phyloP scores from a whole-genome alignment of 2,329 filamentous ascomycete genomes.

The Xylaria sp. region DNA sequence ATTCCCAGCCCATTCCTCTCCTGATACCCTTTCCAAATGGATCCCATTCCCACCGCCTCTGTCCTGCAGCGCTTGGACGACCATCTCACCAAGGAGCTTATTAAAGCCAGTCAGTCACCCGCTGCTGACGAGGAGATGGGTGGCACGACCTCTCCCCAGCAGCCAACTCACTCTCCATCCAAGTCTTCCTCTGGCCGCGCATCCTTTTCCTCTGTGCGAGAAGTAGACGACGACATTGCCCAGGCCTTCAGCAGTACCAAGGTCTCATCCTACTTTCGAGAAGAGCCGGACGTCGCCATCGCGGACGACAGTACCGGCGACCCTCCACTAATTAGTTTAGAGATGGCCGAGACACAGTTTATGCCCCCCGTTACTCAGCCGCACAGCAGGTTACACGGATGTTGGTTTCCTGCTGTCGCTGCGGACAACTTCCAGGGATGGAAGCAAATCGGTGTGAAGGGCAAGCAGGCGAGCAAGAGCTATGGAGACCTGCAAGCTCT shows the following conservation, averaged over 20 bases:
- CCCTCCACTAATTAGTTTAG: slow-evolving; percentile 44
- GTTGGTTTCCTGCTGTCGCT: slow-evolving; percentile 62
- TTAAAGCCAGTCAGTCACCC: slow-evolving; percentile 39
- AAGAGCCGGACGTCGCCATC: slow-evolving; percentile 57
- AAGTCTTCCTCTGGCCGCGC: slow-evolving; percentile 56
- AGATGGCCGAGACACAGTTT: slow-evolving; percentile 59
- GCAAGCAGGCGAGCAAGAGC: slow-evolving; percentile 70
- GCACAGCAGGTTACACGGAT: slow-evolving; percentile 66
- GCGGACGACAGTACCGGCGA: slow-evolving; percentile 60
- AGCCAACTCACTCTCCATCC: slow-evolving; percentile 47
- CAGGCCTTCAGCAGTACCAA: slow-evolving; percentile 73
- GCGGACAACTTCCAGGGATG: slow-evolving; percentile 69
- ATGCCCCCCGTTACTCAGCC: slow-evolving; percentile 65
- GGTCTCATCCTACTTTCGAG: slow-evolving; percentile 66
- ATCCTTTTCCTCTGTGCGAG: slow-evolving; percentile 71
- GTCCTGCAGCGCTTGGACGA: slow-evolving; percentile 32
- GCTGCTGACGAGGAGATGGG: slow-evolving; percentile 46
- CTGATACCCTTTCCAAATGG: slow-evolving; percentile 33
- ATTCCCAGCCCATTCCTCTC: slow-evolving; percentile 11
- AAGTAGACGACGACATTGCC: slow-evolving; percentile 67
- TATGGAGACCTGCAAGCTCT: slow-evolving; percentile 68
- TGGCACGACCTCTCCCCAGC: slow-evolving; percentile 30
- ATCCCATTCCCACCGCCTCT: slow-evolving; percentile 29
- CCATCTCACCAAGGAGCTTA: slow-evolving; percentile 29
- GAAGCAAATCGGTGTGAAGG: slow-evolving; percentile 70